Conservation (phyloP, 1,284 basidiomycete species). For the Heterobasidion irregulare region DNA sequence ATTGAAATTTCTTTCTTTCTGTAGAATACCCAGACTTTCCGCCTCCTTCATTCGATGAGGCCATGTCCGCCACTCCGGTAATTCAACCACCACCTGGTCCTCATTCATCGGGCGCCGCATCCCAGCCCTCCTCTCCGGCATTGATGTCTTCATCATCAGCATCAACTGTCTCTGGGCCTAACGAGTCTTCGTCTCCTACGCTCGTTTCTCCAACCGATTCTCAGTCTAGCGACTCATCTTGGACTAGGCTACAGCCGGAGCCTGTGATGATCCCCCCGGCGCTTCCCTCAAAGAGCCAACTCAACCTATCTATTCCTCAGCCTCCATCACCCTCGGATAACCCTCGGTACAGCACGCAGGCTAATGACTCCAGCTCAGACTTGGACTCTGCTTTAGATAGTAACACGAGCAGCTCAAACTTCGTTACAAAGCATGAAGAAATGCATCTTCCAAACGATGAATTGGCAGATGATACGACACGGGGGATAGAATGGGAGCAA, state of each 20-base stretch:
- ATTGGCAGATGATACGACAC: background rate
- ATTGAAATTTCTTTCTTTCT: background rate
- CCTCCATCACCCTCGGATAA: conserved; percentile 4
- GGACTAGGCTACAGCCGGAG: background rate
- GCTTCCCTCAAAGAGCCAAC: conserved; percentile 1
- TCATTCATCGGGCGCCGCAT: conserved; percentile 6
- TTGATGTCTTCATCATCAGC: conserved; percentile 5
- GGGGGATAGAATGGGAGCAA: conserved; percentile 21
- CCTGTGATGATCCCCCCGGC: background rate
- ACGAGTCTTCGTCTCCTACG: background rate
- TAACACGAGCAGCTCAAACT: conserved; percentile 16
- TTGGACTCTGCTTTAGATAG: conserved; percentile 6
- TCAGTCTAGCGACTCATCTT: background rate
- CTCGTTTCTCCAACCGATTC: background rate
- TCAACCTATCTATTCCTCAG: conserved; percentile 6
- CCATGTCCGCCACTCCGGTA: conserved; percentile 24
- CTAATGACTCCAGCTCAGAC: conserved; percentile 6
- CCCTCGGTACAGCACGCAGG: conserved; percentile 12
- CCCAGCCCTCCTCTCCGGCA: conserved; percentile 1
- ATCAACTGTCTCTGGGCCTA: background rate
- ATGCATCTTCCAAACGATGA: background rate
- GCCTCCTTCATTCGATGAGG: conserved; percentile 51
- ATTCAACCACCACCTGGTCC: conserved; percentile 2
- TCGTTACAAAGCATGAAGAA: conserved; percentile 13
- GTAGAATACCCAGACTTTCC: conserved; percentile 40